phyloP scores from a whole-genome alignment of 495 filamentous ascomycete species.

The Penicillium lividum region DNA sequence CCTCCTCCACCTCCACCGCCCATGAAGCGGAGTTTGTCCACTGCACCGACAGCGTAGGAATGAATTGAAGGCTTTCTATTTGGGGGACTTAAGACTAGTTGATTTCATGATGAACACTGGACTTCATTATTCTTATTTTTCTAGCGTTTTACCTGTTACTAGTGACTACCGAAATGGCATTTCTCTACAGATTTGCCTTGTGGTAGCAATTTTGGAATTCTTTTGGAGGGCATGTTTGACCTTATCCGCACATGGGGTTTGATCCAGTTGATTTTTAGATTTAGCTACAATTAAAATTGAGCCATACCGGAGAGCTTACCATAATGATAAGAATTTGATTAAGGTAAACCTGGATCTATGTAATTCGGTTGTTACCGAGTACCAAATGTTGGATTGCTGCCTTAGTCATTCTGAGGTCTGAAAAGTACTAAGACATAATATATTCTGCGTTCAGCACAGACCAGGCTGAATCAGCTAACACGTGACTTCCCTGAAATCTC shows the following conservation, averaged over 20 bases:
- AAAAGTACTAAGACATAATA: neutral
- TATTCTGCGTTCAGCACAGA: slow-evolving; percentile 4
- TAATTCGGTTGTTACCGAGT: neutral
- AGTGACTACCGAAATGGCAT: neutral
- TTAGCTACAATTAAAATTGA: neutral
- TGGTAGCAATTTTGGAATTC: neutral
- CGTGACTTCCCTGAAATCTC: slow-evolving; percentile 37
- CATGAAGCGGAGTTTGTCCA: slow-evolving; percentile 46
- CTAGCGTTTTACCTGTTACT: neutral
- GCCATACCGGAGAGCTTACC: no score
- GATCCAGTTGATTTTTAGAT: neutral
- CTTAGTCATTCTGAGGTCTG: slow-evolving; percentile 1
- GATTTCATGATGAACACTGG: neutral
- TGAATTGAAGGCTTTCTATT: slow-evolving; percentile 4
- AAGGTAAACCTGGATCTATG: neutral
- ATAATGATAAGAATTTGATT: no score
- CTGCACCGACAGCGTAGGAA: slow-evolving; percentile 32
- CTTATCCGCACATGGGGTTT: neutral
- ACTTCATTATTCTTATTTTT: slow-evolving; percentile 8
- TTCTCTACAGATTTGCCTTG: neutral
- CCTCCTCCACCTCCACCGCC: slow-evolving; percentile 63
- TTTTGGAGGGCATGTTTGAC: neutral
- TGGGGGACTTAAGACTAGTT: slow-evolving; percentile 17
- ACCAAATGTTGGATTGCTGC: neutral
- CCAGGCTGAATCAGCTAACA: slow-evolving; percentile 14